Conservation (phyloP, 78 protist genomes). For the Pigoraptor vietnamica region DNA sequence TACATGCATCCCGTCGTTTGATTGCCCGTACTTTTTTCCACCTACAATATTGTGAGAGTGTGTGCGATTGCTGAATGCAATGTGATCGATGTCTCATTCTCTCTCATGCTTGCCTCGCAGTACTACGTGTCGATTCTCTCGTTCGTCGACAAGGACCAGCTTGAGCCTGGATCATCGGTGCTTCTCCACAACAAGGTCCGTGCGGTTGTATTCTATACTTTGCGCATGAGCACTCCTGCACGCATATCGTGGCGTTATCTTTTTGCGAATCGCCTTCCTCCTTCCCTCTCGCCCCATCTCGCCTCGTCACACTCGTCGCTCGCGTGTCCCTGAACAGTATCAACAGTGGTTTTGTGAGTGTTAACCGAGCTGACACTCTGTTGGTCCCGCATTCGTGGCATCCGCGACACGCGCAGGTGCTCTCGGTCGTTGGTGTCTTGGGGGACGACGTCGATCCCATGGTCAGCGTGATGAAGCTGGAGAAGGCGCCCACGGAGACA, state of each 20-base stretch:
- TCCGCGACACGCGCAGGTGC: not conserved
- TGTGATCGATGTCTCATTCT: not conserved
- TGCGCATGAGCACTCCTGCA: too few relatives aligned
- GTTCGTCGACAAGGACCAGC: conserved; percentile 96
- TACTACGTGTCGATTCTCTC: conserved; percentile 94
- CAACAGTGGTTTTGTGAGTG: not conserved
- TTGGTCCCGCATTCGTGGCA: not conserved
- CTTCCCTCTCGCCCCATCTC: not conserved
- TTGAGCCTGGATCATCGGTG: conserved; percentile 91
- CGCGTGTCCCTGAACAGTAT: not conserved
- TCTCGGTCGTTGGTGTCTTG: conserved; percentile 93
- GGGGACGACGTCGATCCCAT: conserved; percentile 95
- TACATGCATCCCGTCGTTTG: too few relatives aligned
- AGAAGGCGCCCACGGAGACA: conserved; percentile 97
- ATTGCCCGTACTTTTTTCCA: too few relatives aligned
- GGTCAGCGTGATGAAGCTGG: conserved; percentile 99
- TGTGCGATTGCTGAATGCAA: too few relatives aligned
- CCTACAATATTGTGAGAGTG: too few relatives aligned
- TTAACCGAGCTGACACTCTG: not conserved
- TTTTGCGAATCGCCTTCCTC: not conserved
- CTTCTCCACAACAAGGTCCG: conserved; percentile 85
- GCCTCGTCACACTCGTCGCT: not conserved
- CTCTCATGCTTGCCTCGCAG: not conserved
- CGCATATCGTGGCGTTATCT: not conserved
- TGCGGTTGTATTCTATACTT: not conserved